Evolutionary conservation across 2,329 filamentous ascomycete species (phyloP), one percentile per base, ranked within the genome.

Genomic region (Leptographium galeiforme): DNA sequence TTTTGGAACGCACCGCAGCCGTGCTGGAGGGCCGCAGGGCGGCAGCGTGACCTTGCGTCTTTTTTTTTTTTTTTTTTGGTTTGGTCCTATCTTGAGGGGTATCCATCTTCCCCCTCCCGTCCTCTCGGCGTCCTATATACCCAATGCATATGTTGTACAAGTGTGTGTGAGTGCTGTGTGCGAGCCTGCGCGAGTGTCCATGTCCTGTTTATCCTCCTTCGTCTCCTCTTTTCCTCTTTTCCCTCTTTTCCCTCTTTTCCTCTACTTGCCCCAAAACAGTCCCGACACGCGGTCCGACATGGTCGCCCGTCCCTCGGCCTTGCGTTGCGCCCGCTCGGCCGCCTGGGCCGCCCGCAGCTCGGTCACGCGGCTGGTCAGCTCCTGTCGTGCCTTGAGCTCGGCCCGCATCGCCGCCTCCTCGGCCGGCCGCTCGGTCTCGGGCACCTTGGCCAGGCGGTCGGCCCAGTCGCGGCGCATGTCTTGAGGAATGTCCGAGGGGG

Each of bases 341-440:
- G 75, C 71, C 66, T 83, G 74, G 62, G 79, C 69, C 54, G 76
- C 68, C 68, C 79, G 75, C 56, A 83, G 64, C 48, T 71, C 69
- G 60, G 76, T 69, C 56, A 87, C 68, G 56, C 75, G 66, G 57
- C 70, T 66, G 51, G 80, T 76, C 61, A 87, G 72, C 60, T 84
- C 75, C 48, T 74, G 67, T 63, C 81, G 80, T 58, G 78, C 75
- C 62, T 78, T 70, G 53, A 77, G 68, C 68, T 88, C 82, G 8
- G 79, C 81, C 55, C 74, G 72, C 57, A 85, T 70, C 19, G 84
- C 79, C 55, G 77, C 76, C 64, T 84, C 77, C 64, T 88, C 84
- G 18, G 82, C 66, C 45, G 72, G 71, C 33, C 79, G 72, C 65
- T 86, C 81, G 54, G 72, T 70, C 50, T 76, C 76, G 6, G 73